phyloP scores from a whole-genome alignment of 805 yeast genomes.

The Sungouiella thailandica region DNA sequence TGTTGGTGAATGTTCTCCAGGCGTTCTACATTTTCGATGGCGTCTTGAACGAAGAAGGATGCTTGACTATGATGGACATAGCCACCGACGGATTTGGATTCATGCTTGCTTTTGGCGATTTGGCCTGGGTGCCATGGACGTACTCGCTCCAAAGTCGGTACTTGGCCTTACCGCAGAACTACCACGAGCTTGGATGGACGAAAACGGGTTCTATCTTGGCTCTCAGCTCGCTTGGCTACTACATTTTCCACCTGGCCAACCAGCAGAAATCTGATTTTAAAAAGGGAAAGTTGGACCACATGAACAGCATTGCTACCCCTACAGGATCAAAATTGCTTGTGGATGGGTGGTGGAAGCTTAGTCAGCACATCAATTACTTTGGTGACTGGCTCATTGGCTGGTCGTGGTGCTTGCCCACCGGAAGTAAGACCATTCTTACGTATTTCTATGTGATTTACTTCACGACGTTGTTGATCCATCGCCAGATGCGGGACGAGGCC shows the following conservation, averaged over 20 bases:
- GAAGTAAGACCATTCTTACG: conserved; percentile 73
- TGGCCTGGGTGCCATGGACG: conserved; percentile 88
- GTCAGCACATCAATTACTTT: conserved; percentile 91
- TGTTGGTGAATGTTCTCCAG: conserved; percentile 66
- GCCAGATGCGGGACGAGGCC: conserved; percentile 88
- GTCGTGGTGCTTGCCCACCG: conserved; percentile 92
- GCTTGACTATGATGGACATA: conserved; percentile 90
- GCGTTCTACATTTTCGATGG: conserved; percentile 86
- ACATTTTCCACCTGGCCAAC: conserved; percentile 80
- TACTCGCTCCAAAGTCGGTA: conserved; percentile 85
- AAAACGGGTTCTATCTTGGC: conserved; percentile 37
- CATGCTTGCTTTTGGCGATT: conserved; percentile 93
- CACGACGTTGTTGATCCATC: conserved; percentile 74
- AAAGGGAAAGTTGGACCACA: conserved; percentile 65
- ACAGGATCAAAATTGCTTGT: conserved; percentile 76
- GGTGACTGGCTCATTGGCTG: conserved; percentile 93
- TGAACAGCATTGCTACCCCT: conserved; percentile 61
- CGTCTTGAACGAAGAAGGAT: conserved; percentile 85
- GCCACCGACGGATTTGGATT: conserved; percentile 96
- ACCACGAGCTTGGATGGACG: conserved; percentile 46
- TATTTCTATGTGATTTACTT: conserved; percentile 85
- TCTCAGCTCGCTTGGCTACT: conserved; percentile 61
- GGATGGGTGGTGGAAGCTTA: conserved; percentile 94
- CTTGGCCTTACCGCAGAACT: conserved; percentile 52
- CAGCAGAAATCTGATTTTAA: conserved; percentile 81